Base-by-base conservation (phyloP, 78 protist species). In the Pigoraptor vietnamica region DNA sequence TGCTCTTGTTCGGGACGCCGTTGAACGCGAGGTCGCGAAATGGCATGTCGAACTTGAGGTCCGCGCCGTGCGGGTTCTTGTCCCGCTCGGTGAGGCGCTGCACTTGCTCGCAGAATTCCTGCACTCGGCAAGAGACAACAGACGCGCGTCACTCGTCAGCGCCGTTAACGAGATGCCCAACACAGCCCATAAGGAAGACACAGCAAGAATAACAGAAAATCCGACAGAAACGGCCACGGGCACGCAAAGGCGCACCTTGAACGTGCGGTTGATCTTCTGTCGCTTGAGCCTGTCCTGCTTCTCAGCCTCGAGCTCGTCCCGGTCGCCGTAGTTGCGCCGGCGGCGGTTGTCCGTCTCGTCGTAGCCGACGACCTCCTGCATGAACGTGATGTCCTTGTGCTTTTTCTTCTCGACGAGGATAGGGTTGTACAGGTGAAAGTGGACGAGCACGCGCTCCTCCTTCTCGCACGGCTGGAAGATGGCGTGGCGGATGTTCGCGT, bases 401-500 rank as follows among this genome's bases (percentile, higher is more conserved):
- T 95, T 96, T 96, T 98, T 98, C 94, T 96, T 97, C 83, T 97
- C 98, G 39, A 98, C 90, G 97, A 98, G 97, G 88, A 98, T 92
- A 0, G 95, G 96, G 82, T 95, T 88, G 48, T 95, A 39, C 36
- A 98, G 94, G 93, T 98, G 99, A 91, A 98, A 96, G 93, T 98
- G 99, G 29, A 98, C 35, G 48, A 98, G 79, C 1, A 94, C 97
- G 40, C 96, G 84, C 37, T 95, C 86, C 9, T 98, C 98, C 88
- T 92, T 55, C 55, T 96, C 93, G 23, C 98, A 98, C 23, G 96
- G 98, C 92, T 98, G 99, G 92, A 97, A 98, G 87, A 98, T 93
- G 39, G 99, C 97, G 90, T 97, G 97, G 55, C 91, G 88, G 88
- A 98, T 95, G 90, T 98, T 98, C 40, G 55, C 92, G 96, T 94